Conservation (phyloP, 352 stramenopile genomes). For the Globisporangium echinulatum region DNA sequence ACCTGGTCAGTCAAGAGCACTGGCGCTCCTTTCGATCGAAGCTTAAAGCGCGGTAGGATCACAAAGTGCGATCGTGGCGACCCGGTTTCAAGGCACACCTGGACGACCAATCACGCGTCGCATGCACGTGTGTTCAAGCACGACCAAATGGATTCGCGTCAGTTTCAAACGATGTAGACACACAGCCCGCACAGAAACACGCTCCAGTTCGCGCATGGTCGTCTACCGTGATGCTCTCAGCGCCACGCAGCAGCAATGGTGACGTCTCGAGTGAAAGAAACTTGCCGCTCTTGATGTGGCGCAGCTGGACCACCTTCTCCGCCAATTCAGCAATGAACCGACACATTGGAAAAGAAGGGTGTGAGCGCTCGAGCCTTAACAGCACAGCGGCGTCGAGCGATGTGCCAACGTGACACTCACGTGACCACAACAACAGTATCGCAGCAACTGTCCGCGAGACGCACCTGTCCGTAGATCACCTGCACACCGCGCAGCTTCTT, state of each 20-base stretch:
- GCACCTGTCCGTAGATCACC: constrained; percentile 64
- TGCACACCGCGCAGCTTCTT: constrained; percentile 51
- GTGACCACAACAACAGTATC: too few relatives aligned
- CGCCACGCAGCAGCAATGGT: constrained; percentile 40
- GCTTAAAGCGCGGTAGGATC: constrained; percentile 55
- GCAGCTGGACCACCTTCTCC: constrained; percentile 46
- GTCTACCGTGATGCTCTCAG: constrained; percentile 41
- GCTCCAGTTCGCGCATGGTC: background rate
- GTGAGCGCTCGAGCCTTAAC: too few relatives aligned
- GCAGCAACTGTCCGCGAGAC: background rate
- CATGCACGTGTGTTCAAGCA: too few relatives aligned
- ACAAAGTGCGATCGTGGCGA: constrained; percentile 44
- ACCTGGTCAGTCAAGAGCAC: constrained; percentile 68
- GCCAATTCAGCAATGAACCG: background rate
- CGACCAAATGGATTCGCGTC: too few relatives aligned
- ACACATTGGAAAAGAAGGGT: too few relatives aligned
- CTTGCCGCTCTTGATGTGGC: constrained; percentile 53
- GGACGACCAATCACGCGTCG: too few relatives aligned
- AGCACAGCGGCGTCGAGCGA: too few relatives aligned
- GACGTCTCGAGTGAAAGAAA: constrained; percentile 47
- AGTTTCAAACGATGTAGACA: too few relatives aligned
- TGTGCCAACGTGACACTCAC: too few relatives aligned
- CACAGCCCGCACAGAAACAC: too few relatives aligned
- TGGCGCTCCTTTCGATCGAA: constrained; percentile 52
- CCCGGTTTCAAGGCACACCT: constrained; percentile 46